Base-by-base conservation (phyloP, 1,284 basidiomycete species). In the Ustilago vetiveriae region DNA sequence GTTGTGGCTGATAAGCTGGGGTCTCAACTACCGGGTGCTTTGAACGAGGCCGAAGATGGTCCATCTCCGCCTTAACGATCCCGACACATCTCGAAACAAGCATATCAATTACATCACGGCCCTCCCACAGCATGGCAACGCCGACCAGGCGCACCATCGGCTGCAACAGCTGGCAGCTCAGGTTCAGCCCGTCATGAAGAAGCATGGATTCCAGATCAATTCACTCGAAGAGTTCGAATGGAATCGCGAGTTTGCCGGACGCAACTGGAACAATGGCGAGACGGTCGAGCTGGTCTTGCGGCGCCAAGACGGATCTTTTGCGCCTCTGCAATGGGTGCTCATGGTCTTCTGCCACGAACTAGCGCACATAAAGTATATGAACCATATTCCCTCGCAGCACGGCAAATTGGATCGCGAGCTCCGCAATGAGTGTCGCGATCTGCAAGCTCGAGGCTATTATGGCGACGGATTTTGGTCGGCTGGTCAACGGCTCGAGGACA, bases 211-310 rank as follows among this genome's bases (percentile, higher is more conserved):
- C 29, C 62, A 67, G 48, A 67, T 76, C 54, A 76, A 75, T 54
- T 73, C 70, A 17, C 58, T 76, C 13, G 74, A 75, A 30, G 72
- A 76, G 37, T 75, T 67, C 21, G 58, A 75, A 48, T 69, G 56
- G 54, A 77, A 77, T 24, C 58, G 66, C 23, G 74, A 77, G 43
- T 75, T 76, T 19, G 69, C 72, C 11, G 74, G 72, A 8, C 56
- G 74, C 17, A 72, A 75, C 52, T 77, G 75, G 75, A 73, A 77
- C 52, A 69, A 66, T 19, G 75, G 75, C 24, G 75, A 77, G 43
- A 72, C 57, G 27, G 56, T 77, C 27, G 75, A 75, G 35, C 55
- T 77, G 14, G 67, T 77, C 17, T 65, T 77, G 2, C 42, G 70
- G 17, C 54, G 66, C 5, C 55, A 55, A 21, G 57, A 70, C 40